A percentile compares a stretch with the other conserved stretches of the same genome.
These are phyloP conservation scores for Candida albicans DNA, from an alignment of 1,139 yeast genomes.

Conservation along the genomic window DNA sequence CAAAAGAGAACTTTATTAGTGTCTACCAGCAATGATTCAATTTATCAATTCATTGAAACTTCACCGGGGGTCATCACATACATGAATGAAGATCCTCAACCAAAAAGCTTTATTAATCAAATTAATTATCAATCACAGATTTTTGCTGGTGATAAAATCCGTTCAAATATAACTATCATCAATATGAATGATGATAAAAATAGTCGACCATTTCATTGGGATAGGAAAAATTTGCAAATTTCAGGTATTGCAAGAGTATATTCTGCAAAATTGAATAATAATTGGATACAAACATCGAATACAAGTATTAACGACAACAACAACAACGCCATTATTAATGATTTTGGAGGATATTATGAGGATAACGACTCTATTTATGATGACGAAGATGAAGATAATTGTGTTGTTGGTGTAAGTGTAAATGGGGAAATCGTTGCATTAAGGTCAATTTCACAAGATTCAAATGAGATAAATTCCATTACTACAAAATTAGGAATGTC, in stretches of 20 bases:
- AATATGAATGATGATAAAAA: neutral
- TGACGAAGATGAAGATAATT: slow-evolving; percentile 3
- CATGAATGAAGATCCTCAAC: slow-evolving; percentile 32
- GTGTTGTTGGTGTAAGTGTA: slow-evolving; percentile 45
- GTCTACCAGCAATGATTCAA: slow-evolving; percentile 44
- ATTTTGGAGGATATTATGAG: too few species aligned
- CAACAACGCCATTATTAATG: too few species aligned
- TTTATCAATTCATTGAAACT: slow-evolving; percentile 26
- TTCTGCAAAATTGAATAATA: slow-evolving; percentile 27
- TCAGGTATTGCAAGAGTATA: slow-evolving; percentile 47
- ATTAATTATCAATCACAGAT: slow-evolving; percentile 27
- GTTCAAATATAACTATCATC: slow-evolving; percentile 35
- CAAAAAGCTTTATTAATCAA: slow-evolving; percentile 42
- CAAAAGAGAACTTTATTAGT: slow-evolving; percentile 25
- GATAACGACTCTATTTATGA: neutral
- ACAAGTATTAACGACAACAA: neutral
- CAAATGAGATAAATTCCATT: slow-evolving; percentile 13
- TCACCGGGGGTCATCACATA: neutral
- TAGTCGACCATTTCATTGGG: neutral
- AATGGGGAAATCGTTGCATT: slow-evolving; percentile 48
- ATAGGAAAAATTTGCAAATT: slow-evolving; percentile 18
- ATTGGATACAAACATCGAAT: slow-evolving; percentile 28
- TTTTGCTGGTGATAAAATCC: slow-evolving; percentile 44
- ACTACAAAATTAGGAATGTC: neutral
- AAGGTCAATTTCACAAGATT: slow-evolving; percentile 17